Percentiles rank a stretch among this genome's conserved stretches.
phyloP scores from a whole-genome alignment of 1,284 basidiomycete species.

The Leccinum huronense region DNA sequence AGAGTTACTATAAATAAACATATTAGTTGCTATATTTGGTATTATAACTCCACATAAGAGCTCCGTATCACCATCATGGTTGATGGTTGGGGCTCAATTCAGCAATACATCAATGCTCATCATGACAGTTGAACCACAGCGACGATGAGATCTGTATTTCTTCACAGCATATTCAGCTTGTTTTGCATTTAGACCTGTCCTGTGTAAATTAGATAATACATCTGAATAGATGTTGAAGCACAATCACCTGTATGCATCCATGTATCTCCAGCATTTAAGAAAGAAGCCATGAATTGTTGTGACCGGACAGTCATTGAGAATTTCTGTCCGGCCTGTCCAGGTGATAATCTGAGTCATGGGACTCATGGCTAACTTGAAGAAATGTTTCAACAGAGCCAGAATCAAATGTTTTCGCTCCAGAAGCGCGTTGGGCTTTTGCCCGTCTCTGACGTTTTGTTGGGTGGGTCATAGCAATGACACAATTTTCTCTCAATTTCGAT shows the following conservation, averaged over 20 bases:
- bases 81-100: neutral
- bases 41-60: neutral
- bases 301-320: neutral
- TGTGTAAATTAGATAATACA: neutral
- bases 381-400: neutral
- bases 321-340: neutral
- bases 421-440: neutral
- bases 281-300: neutral
- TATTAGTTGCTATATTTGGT: neutral
- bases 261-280: neutral
- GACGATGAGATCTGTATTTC: neutral
- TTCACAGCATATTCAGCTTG: neutral
- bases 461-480: neutral
- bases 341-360: slow-evolving; percentile 1
- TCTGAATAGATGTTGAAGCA: neutral
- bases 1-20: neutral
- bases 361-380: neutral
- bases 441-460: neutral
- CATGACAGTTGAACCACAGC: neutral
- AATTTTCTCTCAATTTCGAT: no score
- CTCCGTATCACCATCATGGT: neutral
- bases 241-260: neutral
- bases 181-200: neutral
- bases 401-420: neutral
- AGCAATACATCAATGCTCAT: neutral